phyloP scores from a whole-genome alignment of 108 stramenopile species.

The Stephanodiscus minutulus region DNA sequence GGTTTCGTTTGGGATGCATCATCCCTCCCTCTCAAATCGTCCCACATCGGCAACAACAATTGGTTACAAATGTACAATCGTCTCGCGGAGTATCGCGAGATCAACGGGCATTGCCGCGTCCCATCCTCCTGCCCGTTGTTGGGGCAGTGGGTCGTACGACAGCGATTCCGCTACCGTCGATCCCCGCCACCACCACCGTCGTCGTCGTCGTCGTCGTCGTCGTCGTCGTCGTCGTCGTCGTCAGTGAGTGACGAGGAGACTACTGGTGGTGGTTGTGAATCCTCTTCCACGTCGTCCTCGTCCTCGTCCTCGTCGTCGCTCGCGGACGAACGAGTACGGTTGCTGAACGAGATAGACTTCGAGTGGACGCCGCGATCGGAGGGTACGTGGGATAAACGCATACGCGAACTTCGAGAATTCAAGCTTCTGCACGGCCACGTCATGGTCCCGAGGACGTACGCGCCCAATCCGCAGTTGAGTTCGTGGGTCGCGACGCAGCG shows the following conservation, averaged over 20 bases:
- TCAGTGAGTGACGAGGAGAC: neutral
- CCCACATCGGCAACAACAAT: constrained; percentile 17
- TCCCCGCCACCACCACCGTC: too few relatives aligned
- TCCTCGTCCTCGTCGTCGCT: constrained; percentile 34
- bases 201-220: too few relatives aligned
- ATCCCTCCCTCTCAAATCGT: constrained; percentile 23
- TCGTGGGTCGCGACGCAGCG: constrained; percentile 67
- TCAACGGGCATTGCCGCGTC: constrained; percentile 53
- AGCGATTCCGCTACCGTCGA: constrained; percentile 49
- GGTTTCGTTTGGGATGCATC: constrained; percentile 48
- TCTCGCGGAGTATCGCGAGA: constrained; percentile 47
- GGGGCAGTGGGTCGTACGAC: constrained; percentile 48
- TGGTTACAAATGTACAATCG: constrained; percentile 65
- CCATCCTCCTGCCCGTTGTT: constrained; percentile 26
- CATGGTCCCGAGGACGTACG: constrained; percentile 51
- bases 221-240: neutral
- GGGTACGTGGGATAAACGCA: constrained; percentile 19
- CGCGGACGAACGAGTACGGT: constrained; percentile 30
- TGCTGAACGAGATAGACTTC: constrained; percentile 28
- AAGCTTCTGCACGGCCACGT: constrained; percentile 46
- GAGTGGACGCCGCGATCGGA: constrained; percentile 37
- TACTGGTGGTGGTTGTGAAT: too few relatives aligned
- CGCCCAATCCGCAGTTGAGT: constrained; percentile 48
- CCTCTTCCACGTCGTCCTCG: too few relatives aligned
- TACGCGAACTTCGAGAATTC: constrained; percentile 36